A percentile compares a stretch with the other conserved stretches of the same genome.
phyloP scores from a whole-genome alignment of 2,329 filamentous ascomycete species.

The Teratosphaeria pseudoeucalypti region DNA sequence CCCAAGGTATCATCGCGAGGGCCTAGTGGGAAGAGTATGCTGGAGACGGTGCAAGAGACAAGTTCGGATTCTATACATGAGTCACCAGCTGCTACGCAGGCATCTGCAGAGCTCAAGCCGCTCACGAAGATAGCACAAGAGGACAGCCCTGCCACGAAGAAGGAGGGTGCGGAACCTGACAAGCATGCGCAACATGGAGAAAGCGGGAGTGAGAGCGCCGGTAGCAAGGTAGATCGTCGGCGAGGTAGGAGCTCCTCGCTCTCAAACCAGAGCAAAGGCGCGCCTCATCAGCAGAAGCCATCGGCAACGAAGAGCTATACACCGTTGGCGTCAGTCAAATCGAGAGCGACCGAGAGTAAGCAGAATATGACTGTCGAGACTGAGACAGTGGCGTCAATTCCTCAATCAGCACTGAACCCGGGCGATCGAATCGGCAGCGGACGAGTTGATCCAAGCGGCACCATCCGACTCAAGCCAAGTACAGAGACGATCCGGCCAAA shows the following conservation, averaged over 20 bases:
- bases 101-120: conserved; percentile 22
- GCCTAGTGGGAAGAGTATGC: conserved; percentile 39
- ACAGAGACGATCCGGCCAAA: conserved; percentile 92
- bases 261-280: conserved; percentile 19
- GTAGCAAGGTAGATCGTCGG: conserved; percentile 41
- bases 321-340: conserved; percentile 52
- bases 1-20: conserved; percentile 30
- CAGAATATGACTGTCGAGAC: conserved; percentile 97
- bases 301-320: conserved; percentile 49
- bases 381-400: conserved; percentile 85
- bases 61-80: conserved; percentile 39
- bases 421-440: conserved; percentile 48
- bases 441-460: conserved; percentile 55
- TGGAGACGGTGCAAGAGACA: conserved; percentile 71
- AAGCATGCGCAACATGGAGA: conserved; percentile 31
- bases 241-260: conserved; percentile 21
- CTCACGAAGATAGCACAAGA: conserved; percentile 16
- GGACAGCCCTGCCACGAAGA: conserved; percentile 33
- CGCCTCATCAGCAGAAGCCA: neutral
- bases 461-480: conserved; percentile 75
- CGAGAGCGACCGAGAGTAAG: conserved; percentile 62
- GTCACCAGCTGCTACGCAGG: conserved; percentile 44
- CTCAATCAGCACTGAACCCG: conserved; percentile 61
- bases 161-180: conserved; percentile 22
- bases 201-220: conserved; percentile 56